Conservation (phyloP, 179 eudicot species). For the Beta lomatogona region DNA sequence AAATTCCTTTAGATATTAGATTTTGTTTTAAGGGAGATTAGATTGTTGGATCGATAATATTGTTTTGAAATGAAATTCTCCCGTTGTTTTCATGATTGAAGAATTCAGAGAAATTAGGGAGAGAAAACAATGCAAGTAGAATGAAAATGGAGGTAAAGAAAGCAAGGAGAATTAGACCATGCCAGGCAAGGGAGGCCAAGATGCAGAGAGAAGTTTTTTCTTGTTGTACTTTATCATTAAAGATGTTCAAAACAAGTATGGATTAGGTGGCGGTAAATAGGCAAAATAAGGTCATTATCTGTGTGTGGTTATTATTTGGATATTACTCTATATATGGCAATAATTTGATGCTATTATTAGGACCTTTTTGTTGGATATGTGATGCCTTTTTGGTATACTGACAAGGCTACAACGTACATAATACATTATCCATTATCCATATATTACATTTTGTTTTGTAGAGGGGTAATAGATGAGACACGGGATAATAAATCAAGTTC, state of each 20-base stretch:
- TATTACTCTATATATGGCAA: not conserved
- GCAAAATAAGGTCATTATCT: not conserved
- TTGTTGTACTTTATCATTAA: not conserved
- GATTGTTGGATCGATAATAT: not conserved
- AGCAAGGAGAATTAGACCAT: slow-evolving; percentile 8
- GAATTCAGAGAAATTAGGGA: not conserved
- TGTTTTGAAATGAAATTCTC: not conserved
- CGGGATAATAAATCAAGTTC: too few relatives aligned
- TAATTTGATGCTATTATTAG: slow-evolving; percentile 18
- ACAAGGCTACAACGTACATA: too few relatives aligned
- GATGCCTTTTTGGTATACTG: too few relatives aligned
- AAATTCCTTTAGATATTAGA: not conserved
- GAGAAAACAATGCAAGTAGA: not conserved
- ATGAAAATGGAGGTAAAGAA: slow-evolving; percentile 1
- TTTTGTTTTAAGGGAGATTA: not conserved
- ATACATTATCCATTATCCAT: too few relatives aligned
- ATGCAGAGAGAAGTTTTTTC: not conserved
- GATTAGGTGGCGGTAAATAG: slow-evolving; percentile 13
- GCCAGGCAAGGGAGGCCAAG: slow-evolving; percentile 18
- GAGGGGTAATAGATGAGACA: too few relatives aligned
- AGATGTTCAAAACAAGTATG: slow-evolving; percentile 9
- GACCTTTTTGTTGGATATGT: not conserved
- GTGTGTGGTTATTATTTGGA: slow-evolving; percentile 5
- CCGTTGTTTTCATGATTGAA: not conserved
- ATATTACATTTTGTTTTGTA: too few relatives aligned